Conservation (phyloP, 2,329 filamentous ascomycete genomes). For the Plectosphaerella cucumerina region DNA sequence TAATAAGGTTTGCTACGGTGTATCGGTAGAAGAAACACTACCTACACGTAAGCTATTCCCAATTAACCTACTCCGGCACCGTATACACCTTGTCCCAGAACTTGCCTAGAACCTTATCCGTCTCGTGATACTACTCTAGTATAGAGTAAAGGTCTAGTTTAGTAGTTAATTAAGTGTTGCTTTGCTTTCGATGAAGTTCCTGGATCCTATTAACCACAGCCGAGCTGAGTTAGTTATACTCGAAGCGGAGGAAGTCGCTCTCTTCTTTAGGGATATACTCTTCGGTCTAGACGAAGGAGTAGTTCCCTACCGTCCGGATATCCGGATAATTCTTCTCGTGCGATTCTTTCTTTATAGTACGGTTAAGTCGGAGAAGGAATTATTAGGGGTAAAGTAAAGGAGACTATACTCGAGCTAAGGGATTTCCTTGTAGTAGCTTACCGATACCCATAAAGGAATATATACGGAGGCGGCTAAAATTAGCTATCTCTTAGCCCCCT, state of each 20-base stretch:
- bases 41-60: slow-evolving; percentile 59
- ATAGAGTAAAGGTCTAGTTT: slow-evolving; percentile 4
- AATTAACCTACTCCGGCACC: slow-evolving; percentile 63
- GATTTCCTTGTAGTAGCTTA: no score
- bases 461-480: no score
- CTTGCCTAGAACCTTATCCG: slow-evolving; percentile 37
- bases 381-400: neutral
- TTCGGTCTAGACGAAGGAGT: slow-evolving; percentile 15
- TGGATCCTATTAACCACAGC: neutral
- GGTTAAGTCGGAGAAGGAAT: neutral
- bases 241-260: slow-evolving; percentile 10
- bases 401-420: neutral
- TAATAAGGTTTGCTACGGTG: slow-evolving; percentile 55
- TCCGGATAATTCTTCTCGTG: neutral
- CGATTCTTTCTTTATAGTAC: neutral
- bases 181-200: neutral
- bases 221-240: slow-evolving; percentile 15
- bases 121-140: slow-evolving; percentile 36
- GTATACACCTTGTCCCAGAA: slow-evolving; percentile 57
- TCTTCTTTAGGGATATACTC: slow-evolving; percentile 12
- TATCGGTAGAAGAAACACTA: slow-evolving; percentile 64
- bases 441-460: no score
- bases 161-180: neutral
- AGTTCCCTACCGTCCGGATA: slow-evolving; percentile 8
- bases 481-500: no score